Evolutionary conservation across 108 stramenopile species (phyloP).

Genomic region (Conticribra guillardii): DNA sequence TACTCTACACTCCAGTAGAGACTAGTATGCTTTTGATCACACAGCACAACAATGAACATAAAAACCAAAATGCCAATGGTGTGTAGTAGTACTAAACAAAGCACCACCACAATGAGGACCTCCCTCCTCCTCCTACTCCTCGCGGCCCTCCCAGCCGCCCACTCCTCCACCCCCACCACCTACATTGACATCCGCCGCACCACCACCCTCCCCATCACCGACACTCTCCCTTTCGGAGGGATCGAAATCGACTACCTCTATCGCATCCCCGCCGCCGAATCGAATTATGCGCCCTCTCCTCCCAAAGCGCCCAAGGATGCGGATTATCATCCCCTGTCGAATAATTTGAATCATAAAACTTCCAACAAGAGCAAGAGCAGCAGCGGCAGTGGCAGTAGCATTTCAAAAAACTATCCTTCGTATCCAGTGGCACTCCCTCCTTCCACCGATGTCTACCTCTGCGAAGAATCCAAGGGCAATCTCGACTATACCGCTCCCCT

Average conservation of each 20-base stretch:
- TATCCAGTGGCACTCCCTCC: conserved; percentile 37
- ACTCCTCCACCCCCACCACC: conserved; percentile 11
- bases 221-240: neutral
- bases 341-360: neutral
- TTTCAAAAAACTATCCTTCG: conserved; percentile 7
- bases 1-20: no score
- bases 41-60: no score
- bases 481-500: conserved; percentile 10
- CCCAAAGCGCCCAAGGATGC: conserved; percentile 27
- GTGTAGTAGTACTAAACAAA: no score
- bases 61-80: no score
- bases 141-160: neutral
- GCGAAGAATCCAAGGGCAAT: conserved; percentile 32
- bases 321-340: conserved; percentile 8
- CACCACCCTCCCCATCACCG: conserved; percentile 2
- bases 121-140: no score
- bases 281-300: conserved; percentile 16
- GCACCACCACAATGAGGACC: no score
- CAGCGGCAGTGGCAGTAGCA: neutral
- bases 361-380: neutral
- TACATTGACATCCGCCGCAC: conserved; percentile 34
- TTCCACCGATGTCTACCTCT: conserved; percentile 53
- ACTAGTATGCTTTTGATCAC: no score
- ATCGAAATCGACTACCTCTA: conserved; percentile 22
- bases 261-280: conserved; percentile 28